Base-by-base conservation (phyloP, 2,329 filamentous ascomycete genomes). In the Setomelanomma holmii region DNA sequence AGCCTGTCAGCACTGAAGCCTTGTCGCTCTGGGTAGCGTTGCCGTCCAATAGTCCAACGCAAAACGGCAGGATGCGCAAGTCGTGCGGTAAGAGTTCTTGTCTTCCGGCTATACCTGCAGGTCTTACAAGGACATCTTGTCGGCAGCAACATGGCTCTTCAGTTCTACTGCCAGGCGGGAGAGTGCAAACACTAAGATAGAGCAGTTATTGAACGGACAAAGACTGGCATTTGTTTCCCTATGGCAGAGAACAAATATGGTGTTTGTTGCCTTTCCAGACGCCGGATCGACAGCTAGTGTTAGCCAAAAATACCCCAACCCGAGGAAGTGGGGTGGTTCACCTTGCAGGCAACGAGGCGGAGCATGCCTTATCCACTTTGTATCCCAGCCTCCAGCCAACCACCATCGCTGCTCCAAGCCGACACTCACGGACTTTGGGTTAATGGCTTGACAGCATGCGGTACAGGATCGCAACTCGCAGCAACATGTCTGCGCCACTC, bases 401-500 rank as follows among this genome's bases (percentile, higher is more conserved):
- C 53, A 58, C 30, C 30, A 39, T 50, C 22, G 48, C 24, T 33
- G 45, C 40, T 33, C 14, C 33, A 51, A 62, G 60, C 61, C 58
- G 56, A 45, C 53, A 8, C 27, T 46, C 42, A 55, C 60, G 59
- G 63, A 60, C 49, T 54, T 61, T 43, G 58, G 42, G 40, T 52
- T 51, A 55, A 60, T 59, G 56, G 48, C 53, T 59, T 53, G 56
- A 58, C 42, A 57, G 52, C 55, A 47, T 57, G 55, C 49, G 50
- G 62, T 53, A 58, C 49, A 55, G 46, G 33, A 48, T 51, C 56
- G 59, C 55, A 61, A 45, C 43, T 52, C 51, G 42, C 50, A 40
- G 40, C 41, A 47, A 53, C 45, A 60, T 55, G 55, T 41, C 60
- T 63, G 57, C 61, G 64, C 61, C 62, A 53, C 50, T 49, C 48